Evolutionary conservation across 2,329 filamentous ascomycete species (phyloP).

Genomic region (Pseudogymnoascus sp.): DNA sequence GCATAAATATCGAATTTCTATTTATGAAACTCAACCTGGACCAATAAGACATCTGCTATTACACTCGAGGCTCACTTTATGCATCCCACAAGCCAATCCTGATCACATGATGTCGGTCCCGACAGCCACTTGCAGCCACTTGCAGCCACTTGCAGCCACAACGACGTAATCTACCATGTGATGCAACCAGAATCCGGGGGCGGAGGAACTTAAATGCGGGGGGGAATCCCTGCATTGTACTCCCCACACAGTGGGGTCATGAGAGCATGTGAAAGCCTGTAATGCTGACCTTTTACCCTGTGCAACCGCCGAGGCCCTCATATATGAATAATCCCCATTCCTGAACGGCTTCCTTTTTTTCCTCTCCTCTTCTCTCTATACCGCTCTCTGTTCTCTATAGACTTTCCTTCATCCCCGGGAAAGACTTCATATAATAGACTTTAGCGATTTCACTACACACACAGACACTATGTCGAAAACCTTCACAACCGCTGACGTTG

Average conservation of each 20-base stretch:
- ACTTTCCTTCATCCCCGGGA: background rate
- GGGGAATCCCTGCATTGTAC: background rate
- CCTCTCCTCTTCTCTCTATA: background rate
- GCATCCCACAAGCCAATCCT: background rate
- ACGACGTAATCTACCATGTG: constrained; percentile 7
- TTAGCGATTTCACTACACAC: background rate
- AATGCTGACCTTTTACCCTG: background rate
- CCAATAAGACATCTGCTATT: background rate
- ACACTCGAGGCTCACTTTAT: background rate
- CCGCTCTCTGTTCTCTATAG: background rate
- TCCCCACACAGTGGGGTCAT: background rate
- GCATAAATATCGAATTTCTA: background rate
- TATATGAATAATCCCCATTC: constrained; percentile 9
- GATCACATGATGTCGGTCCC: background rate
- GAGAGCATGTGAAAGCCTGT: constrained; percentile 8
- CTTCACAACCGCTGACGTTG: constrained; percentile 77
- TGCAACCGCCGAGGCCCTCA: background rate
- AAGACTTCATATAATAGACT: background rate
- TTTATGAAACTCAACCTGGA: background rate
- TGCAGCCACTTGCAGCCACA: background rate
- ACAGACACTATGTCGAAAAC: constrained; percentile 68
- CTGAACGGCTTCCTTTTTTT: background rate
- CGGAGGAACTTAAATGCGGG: constrained; percentile 4
- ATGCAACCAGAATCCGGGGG: constrained; percentile 9
- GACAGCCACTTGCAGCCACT: background rate